These are phyloP conservation scores for Patellifolia procumbens DNA, from an alignment of 179 eudicot species.

Conservation along the genomic window DNA sequence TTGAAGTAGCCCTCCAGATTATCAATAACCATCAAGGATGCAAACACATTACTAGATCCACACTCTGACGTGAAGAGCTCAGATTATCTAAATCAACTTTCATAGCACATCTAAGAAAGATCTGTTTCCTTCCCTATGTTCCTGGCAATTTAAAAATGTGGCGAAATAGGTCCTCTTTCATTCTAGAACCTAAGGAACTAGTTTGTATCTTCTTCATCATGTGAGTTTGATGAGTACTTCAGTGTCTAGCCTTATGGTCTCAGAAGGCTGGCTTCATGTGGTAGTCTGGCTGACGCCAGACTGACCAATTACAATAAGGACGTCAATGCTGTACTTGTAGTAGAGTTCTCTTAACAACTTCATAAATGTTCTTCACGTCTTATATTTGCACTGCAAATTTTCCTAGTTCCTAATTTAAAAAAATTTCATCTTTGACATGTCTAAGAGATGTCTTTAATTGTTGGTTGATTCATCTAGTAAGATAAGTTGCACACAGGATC, in stretches of 20 bases:
- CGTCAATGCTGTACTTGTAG: no score
- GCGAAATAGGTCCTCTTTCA: neutral
- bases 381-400: neutral
- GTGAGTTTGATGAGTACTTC: neutral
- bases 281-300: no score
- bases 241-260: neutral
- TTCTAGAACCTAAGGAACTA: neutral
- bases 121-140: neutral
- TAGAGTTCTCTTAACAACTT: no score
- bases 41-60: neutral
- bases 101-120: neutral
- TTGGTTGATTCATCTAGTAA: neutral
- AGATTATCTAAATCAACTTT: neutral
- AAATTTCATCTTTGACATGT: neutral
- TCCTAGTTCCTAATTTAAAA: neutral
- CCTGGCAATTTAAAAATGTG: no score
- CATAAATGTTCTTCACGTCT: neutral
- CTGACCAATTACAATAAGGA: no score
- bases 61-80: neutral
- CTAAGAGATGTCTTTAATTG: neutral
- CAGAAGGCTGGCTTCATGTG: neutral
- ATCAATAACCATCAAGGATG: no score
- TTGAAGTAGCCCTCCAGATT: no score
- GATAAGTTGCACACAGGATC: no score
- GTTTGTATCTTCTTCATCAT: neutral